Base-by-base conservation (phyloP, 345 rosid species). In the Abelmoschus esculentus region DNA sequence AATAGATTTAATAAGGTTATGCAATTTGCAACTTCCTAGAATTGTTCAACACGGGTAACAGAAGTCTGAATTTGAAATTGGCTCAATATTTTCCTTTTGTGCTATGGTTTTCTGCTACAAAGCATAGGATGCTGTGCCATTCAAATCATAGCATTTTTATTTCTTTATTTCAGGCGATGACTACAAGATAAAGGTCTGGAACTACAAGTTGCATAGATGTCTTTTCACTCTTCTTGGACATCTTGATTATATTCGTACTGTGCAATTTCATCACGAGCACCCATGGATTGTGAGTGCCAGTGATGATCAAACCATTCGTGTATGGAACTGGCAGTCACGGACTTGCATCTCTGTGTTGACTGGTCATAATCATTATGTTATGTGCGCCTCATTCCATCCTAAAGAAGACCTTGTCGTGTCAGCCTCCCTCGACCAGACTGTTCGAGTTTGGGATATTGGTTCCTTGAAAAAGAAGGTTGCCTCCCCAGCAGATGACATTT, bases 241-340 rank as follows among this genome's bases (percentile, higher is more conserved):
- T 69, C 97, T 92, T 72, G 98, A 95, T 75, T 95, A 95, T 62
- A 92, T 92, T 71, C 97, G 99, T 19, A 95, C 98, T 1, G 99
- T 91, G 69, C 98, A 95, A 75, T 92, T 95, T 73, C 98, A 95
- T 79, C 98, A 95, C 59, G 99, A 95, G 70, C 82, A 86, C 76
- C 98, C 98, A 0, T 95, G 99, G 99, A 92, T 95, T 50, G 98
- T 95, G 75, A 95, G 99, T 80, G 96, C 99, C 13, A 92, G 99
- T 81, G 96, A 95, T 34, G 99, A 95, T 77, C 99, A 91, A 80
- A 95, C 99, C 58, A 95, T 95, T 59, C 93, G 96, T 75, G 84
- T 95, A 64, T 92, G 99, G 98, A 95, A 95, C 77, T 92, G 99
- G 99, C 99, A 95, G 74, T 95, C 99, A 5, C 86, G 98, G 13